phyloP scores from a whole-genome alignment of 1,284 basidiomycete genomes.

The Pseudozyma pruni region DNA sequence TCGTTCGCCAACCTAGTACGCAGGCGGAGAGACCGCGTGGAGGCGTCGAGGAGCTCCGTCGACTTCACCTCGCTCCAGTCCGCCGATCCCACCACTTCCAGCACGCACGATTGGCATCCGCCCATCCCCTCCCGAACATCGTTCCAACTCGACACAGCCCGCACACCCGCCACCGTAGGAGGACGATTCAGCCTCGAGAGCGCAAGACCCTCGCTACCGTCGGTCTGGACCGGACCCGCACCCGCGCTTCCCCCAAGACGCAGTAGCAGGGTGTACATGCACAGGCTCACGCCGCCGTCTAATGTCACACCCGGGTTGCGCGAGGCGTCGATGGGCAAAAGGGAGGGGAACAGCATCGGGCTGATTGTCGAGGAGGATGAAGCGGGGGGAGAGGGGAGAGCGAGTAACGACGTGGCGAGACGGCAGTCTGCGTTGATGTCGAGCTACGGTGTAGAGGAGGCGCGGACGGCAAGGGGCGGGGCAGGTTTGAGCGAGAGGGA shows the following conservation, averaged over 20 bases:
- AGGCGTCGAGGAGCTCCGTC: no score
- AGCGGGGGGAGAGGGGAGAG: not conserved
- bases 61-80: no score
- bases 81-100: not conserved
- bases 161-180: no score
- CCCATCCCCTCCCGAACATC: conserved; percentile 1
- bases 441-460: conserved; percentile 1
- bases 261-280: conserved; percentile 20
- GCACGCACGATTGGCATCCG: not conserved
- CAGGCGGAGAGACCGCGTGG: no score
- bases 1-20: conserved; percentile 19
- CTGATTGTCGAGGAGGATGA: conserved; percentile 28
- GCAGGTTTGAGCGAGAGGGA: conserved; percentile 1
- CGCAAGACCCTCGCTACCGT: not conserved
- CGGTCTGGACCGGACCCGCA: not conserved
- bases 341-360: not conserved
- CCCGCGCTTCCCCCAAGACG: conserved; percentile 16
- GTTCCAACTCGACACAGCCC: not conserved
- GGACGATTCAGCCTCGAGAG: no score
- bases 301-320: not conserved
- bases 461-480: no score
- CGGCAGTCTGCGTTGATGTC: conserved; percentile 17
- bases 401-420: not conserved
- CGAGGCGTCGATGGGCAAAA: not conserved
- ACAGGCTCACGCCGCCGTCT: conserved; percentile 1